phyloP scores from a whole-genome alignment of 2,329 filamentous ascomycete genomes.

The Exserohilum rostratum region DNA sequence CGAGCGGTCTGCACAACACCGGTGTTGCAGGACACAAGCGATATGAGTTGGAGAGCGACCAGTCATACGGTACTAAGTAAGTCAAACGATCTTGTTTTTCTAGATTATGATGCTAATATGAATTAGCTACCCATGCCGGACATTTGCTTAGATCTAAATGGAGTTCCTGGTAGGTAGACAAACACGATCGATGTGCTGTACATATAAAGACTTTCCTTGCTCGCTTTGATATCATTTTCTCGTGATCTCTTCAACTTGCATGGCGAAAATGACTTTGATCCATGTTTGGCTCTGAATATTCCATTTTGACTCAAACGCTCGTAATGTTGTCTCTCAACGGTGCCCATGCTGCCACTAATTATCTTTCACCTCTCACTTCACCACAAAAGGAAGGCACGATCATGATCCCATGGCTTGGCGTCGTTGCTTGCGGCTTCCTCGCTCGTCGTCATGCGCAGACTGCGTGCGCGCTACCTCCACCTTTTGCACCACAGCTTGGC shows the following conservation, averaged over 20 bases:
- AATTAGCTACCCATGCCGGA: constrained; percentile 54
- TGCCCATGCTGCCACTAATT: background rate
- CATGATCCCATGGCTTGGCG: constrained; percentile 23
- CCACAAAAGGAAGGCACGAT: constrained; percentile 11
- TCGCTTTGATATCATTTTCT: constrained; percentile 1
- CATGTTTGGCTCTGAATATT: background rate
- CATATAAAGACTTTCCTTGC: constrained; percentile 31
- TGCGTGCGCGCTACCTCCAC: constrained; percentile 4
- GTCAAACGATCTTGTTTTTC: constrained; percentile 19
- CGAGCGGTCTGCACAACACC: constrained; percentile 68
- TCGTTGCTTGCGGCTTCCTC: constrained; percentile 21
- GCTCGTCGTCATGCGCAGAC: background rate
- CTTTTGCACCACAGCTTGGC: constrained; percentile 1
- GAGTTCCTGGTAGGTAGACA: constrained; percentile 12
- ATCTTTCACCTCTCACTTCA: background rate
- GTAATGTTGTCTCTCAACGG: background rate
- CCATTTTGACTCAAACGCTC: background rate
- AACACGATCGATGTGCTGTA: constrained; percentile 33
- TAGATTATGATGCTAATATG: constrained; percentile 17
- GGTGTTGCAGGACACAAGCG: constrained; percentile 67
- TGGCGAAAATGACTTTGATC: background rate
- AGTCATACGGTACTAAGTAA: constrained; percentile 64
- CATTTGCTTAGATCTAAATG: constrained; percentile 42
- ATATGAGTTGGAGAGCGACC: constrained; percentile 70
- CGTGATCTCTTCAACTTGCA: background rate